phyloP scores from a whole-genome alignment of 1,284 basidiomycete genomes.

The Marasmius sp. region DNA sequence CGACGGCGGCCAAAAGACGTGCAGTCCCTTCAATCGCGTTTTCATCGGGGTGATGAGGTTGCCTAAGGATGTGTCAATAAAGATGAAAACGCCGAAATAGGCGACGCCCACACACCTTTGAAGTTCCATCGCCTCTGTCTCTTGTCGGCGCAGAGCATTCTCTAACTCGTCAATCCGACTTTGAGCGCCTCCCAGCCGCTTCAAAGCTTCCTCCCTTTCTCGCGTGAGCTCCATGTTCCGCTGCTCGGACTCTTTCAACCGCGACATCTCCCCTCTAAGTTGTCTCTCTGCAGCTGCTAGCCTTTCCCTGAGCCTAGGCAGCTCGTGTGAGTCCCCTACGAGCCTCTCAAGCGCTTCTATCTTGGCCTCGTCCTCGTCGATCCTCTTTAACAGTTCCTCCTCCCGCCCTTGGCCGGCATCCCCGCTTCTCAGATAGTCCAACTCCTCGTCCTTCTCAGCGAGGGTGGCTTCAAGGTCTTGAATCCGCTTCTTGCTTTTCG shows the following conservation, averaged over 20 bases:
- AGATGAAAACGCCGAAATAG: not conserved
- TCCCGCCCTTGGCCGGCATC: constrained; percentile 43
- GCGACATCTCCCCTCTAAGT: constrained; percentile 43
- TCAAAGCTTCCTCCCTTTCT: constrained; percentile 48
- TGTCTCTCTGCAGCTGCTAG: constrained; percentile 39
- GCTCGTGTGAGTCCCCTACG: constrained; percentile 35
- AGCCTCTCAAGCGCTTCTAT: constrained; percentile 51
- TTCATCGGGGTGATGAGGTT: constrained; percentile 22
- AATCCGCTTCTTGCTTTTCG: constrained; percentile 39
- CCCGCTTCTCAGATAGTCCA: constrained; percentile 42
- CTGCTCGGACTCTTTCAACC: constrained; percentile 34
- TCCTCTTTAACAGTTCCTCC: constrained; percentile 53
- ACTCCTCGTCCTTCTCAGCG: constrained; percentile 57
- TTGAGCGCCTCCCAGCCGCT: constrained; percentile 39
- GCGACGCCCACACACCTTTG: constrained; percentile 22
- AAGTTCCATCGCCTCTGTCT: constrained; percentile 24
- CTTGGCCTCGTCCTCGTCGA: constrained; percentile 67
- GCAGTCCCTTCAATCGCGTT: constrained; percentile 44
- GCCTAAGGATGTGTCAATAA: not conserved
- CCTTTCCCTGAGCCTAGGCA: constrained; percentile 36
- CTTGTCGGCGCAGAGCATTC: constrained; percentile 26
- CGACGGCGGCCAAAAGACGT: constrained; percentile 59
- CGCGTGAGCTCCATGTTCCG: constrained; percentile 32
- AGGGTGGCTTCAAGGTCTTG: constrained; percentile 41
- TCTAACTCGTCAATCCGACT: constrained; percentile 28